Conservation (phyloP, 2,329 filamentous ascomycete genomes). For the Boeremia lycopersici region DNA sequence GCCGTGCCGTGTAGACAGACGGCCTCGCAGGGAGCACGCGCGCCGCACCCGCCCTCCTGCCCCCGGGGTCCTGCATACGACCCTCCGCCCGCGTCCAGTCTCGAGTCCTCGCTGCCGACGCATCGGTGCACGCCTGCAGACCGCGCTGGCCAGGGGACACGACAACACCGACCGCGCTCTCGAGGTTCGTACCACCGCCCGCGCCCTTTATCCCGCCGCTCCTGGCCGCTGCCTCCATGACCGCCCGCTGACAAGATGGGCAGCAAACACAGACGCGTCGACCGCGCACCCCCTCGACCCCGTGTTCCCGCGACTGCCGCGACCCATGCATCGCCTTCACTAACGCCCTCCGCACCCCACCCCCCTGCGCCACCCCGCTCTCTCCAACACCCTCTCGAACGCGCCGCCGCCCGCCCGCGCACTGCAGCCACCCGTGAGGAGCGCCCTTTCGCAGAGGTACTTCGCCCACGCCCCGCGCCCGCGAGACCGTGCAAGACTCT, state of each 20-base stretch:
- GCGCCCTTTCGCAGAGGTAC: conserved; percentile 35
- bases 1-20: conserved; percentile 2
- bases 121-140: conserved; percentile 42
- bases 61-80: conserved; percentile 29
- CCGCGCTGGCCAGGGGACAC: conserved; percentile 33
- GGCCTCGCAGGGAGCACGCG: conserved; percentile 29
- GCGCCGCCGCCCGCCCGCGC: conserved; percentile 16
- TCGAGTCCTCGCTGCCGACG: conserved; percentile 35
- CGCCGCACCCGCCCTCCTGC: conserved; percentile 17
- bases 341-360: conserved; percentile 23
- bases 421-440: conserved; percentile 16
- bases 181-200: conserved; percentile 44
- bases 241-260: conserved; percentile 42
- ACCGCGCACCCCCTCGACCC: conserved; percentile 23
- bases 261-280: conserved; percentile 31
- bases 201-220: conserved; percentile 30
- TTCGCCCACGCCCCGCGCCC: conserved; percentile 19
- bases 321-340: conserved; percentile 36
- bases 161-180: conserved; percentile 30
- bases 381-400: conserved; percentile 13
- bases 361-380: conserved; percentile 26
- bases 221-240: conserved; percentile 15
- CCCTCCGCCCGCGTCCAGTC: conserved; percentile 24
- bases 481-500: conserved; percentile 5
- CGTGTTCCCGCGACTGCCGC: conserved; percentile 18